Percentiles rank a stretch among this genome's conserved stretches.
Evolutionary conservation across 306 rosid species (phyloP).

Genomic region (Dryas alaskensis): DNA sequence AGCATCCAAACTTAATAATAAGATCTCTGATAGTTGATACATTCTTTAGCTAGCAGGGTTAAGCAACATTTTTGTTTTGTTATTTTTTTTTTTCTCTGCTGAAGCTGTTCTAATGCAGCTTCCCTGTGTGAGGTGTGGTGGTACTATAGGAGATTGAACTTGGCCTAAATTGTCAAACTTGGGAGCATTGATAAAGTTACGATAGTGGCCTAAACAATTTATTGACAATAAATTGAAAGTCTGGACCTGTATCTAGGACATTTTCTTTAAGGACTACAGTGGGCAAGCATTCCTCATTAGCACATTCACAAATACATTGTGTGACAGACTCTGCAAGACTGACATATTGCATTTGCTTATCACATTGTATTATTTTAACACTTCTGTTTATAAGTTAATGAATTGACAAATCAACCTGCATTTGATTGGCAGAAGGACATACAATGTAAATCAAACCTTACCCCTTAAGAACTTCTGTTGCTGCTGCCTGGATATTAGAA

Average conservation of each 20-base stretch:
- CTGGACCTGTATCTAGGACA: neutral
- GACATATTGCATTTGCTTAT: neutral
- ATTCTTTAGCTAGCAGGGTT: slow-evolving; percentile 3
- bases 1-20: slow-evolving; percentile 25
- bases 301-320: neutral
- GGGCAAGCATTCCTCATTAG: neutral
- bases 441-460: slow-evolving; percentile 41
- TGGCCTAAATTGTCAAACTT: neutral
- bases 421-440: slow-evolving; percentile 10
- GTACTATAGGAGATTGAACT: slow-evolving; percentile 1
- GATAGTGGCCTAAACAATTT: neutral
- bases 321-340: no score
- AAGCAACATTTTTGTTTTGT: neutral
- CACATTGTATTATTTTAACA: neutral
- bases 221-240: neutral
- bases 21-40: neutral
- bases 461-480: slow-evolving; percentile 78
- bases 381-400: no score
- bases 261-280: slow-evolving; percentile 1
- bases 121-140: neutral
- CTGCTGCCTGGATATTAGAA: slow-evolving; percentile 62
- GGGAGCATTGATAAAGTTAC: neutral
- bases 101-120: slow-evolving; percentile 3
- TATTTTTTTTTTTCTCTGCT: neutral
- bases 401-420: slow-evolving; percentile 8